Conservation (phyloP, 208 protist species). For the Balamuthia mandrillaris region DNA sequence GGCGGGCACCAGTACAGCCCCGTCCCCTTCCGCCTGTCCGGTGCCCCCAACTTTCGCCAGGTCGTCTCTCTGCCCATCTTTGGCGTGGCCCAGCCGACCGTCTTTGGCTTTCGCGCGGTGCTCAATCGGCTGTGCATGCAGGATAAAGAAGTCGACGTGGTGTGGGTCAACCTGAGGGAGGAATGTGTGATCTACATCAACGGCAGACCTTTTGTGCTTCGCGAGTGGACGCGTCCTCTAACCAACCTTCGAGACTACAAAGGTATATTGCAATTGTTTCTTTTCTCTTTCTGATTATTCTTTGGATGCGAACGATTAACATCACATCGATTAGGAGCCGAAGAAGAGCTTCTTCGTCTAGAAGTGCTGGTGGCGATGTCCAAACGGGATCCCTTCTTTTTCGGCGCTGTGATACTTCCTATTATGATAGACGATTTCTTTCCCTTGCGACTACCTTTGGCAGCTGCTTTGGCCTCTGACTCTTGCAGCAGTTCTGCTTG, state of each 20-base stretch:
- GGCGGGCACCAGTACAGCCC: slow-evolving; percentile 19
- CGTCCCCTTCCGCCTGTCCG: slow-evolving; percentile 24
- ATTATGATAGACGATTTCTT: no score
- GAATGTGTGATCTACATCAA: slow-evolving; percentile 60
- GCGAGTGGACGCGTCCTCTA: slow-evolving; percentile 15
- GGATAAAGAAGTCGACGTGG: background rate
- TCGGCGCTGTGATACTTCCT: no score
- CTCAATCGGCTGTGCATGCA: background rate
- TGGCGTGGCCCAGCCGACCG: slow-evolving; percentile 41
- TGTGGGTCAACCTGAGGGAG: slow-evolving; percentile 59
- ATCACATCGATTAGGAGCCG: no score
- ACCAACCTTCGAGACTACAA: slow-evolving; percentile 12
- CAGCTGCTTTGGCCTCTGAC: background rate
- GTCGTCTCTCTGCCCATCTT: slow-evolving; percentile 7
- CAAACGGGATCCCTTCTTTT: no score
- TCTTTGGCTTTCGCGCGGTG: slow-evolving; percentile 21
- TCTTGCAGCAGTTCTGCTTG: slow-evolving; percentile 22
- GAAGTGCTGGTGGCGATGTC: no score
- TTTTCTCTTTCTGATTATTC: no score
- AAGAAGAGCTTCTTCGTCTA: no score
- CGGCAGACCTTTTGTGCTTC: slow-evolving; percentile 42
- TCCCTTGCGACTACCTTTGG: background rate
- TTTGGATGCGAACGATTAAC: no score
- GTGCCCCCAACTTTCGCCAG: slow-evolving; percentile 28
- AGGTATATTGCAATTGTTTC: no score